Evolutionary conservation across 2,329 filamentous ascomycete genomes (phyloP), one percentile per base, ranked within the genome.

Genomic region (Microcyclospora pomicola): DNA sequence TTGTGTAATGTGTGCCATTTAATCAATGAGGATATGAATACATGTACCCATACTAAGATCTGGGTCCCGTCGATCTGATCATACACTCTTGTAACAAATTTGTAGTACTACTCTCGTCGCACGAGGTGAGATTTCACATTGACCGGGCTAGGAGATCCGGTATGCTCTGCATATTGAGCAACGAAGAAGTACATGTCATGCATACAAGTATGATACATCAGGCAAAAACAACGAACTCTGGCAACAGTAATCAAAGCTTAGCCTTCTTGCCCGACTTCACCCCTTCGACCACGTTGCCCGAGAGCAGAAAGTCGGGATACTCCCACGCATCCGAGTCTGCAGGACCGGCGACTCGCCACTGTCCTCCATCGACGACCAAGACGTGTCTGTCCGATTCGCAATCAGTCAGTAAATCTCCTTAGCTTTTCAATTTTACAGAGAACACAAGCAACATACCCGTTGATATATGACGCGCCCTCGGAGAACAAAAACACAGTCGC

Each of bases 401-500:
- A 24, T 24, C n/a, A 24, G 19, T 24, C 19, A 24, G 19, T 24
- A 24, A 24, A 4, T n/a, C n/a, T n/a, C n/a, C n/a, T n/a, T n/a
- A n/a, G n/a, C n/a, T n/a, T n/a, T n/a, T n/a, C n/a, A n/a, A 24
- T 24, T 5, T 4, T 7, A 24, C 19, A 24, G 7, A 24, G 19
- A 24, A 7, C 19, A 24, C 19, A 24, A 7, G 7, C 19, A 24
- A 24, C 73, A 48, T 85, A 78, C 1, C 86, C 91, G 48, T 82
- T 94, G 34, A 96, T 76, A 58, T 82, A 94, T 56, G 80, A 85
- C 1, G 80, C 88, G 0, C 84, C 77, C 33, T 93, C 82, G 33
- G 81, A 82, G 55, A 95, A 91, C 39, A 96, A 59, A 52, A 78
- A 98, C 0, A 96, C 74, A 0, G 88, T 95, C 1, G 88, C 83